Conservation (phyloP, 2,329 filamentous ascomycete species). For the Colletotrichum chlorophyti region DNA sequence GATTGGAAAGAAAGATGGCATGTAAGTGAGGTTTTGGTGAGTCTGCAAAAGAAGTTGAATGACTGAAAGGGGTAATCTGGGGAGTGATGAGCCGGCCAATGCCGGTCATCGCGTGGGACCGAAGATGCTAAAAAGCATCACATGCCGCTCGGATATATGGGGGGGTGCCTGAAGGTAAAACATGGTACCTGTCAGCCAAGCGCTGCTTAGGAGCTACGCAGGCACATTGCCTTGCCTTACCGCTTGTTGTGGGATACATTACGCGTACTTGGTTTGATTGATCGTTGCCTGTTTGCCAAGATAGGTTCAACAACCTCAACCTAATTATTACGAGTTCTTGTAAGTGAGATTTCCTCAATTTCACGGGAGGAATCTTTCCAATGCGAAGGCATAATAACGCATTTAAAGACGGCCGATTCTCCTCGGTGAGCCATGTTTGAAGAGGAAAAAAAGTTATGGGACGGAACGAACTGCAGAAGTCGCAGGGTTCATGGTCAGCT, state of each 20-base stretch:
- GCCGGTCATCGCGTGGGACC: slow-evolving; percentile 12
- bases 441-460: neutral
- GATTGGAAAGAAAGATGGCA: too few species aligned
- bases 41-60: neutral
- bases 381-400: neutral
- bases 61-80: neutral
- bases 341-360: neutral
- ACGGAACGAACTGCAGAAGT: neutral
- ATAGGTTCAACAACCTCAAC: too few species aligned
- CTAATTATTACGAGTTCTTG: too few species aligned
- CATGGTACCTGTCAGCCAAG: slow-evolving; percentile 2
- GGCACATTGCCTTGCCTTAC: too few species aligned
- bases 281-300: too few species aligned
- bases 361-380: too few species aligned
- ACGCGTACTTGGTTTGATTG: too few species aligned
- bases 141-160: slow-evolving; percentile 10
- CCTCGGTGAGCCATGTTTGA: slow-evolving; percentile 17
- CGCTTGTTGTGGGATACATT: neutral
- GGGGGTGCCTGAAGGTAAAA: slow-evolving; percentile 15
- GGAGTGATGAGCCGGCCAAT: neutral
- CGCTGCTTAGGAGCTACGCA: too few species aligned
- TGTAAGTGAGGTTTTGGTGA: neutral
- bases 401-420: neutral
- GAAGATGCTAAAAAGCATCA: slow-evolving; percentile 13
- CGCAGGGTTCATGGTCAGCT: slow-evolving; percentile 4